Conservation (phyloP, 2,329 filamentous ascomycete genomes). For the Bertia moriformis region DNA sequence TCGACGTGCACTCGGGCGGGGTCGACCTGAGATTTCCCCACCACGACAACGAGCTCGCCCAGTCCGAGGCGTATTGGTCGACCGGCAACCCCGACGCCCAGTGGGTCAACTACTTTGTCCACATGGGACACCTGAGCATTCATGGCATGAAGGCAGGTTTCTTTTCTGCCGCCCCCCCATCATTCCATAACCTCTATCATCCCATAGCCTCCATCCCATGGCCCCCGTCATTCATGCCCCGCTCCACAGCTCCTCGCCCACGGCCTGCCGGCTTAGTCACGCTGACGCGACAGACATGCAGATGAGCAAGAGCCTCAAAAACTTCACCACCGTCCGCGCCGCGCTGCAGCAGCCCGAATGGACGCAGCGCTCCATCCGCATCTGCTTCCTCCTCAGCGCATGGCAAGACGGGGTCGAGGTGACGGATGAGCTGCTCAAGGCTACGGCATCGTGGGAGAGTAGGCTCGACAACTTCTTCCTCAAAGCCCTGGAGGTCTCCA, state of each 20-base stretch:
- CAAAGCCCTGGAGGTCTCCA: slow-evolving; percentile 12
- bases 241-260: no score
- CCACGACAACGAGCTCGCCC: slow-evolving; percentile 58
- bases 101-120: slow-evolving; percentile 65
- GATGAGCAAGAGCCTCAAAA: slow-evolving; percentile 63
- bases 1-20: slow-evolving; percentile 61
- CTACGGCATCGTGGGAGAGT: slow-evolving; percentile 47
- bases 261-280: no score
- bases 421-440: slow-evolving; percentile 47
- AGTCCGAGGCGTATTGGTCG: slow-evolving; percentile 55
- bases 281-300: slow-evolving; percentile 55
- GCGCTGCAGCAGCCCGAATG: slow-evolving; percentile 46
- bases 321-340: slow-evolving; percentile 58
- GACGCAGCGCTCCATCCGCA: slow-evolving; percentile 50
- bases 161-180: no score
- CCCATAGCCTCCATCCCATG: no score
- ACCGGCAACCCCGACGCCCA: slow-evolving; percentile 27
- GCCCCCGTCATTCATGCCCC: no score
- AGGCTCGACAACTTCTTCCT: slow-evolving; percentile 36
- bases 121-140: slow-evolving; percentile 51
- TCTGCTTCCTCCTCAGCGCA: slow-evolving; percentile 53
- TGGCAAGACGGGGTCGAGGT: slow-evolving; percentile 62
- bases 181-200: no score
- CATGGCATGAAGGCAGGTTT: no score
- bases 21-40: slow-evolving; percentile 56